Evolutionary conservation across 257 asterid species (phyloP).

Genomic region (Cordia subcordata): DNA sequence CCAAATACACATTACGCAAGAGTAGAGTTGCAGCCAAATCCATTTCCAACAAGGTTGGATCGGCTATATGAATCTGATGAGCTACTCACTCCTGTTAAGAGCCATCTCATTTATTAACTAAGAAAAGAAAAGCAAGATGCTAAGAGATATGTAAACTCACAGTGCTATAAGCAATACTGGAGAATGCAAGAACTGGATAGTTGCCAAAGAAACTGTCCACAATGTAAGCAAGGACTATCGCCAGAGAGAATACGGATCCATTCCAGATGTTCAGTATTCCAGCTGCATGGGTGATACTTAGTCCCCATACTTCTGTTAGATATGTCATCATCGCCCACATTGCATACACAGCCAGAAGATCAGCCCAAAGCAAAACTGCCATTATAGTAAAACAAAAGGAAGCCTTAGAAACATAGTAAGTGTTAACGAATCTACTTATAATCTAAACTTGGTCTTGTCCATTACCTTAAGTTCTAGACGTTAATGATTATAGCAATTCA

Average conservation of each 20-base stretch:
- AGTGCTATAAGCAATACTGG: conserved; percentile 38
- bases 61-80: neutral
- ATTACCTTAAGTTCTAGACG: neutral
- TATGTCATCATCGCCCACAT: conserved; percentile 10
- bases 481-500: neutral
- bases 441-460: neutral
- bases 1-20: neutral
- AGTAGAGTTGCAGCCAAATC: neutral
- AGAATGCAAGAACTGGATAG: conserved; percentile 35
- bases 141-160: conserved; percentile 25
- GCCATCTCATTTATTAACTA: too few relatives aligned
- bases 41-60: too few relatives aligned
- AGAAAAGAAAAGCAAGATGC: too few relatives aligned
- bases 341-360: conserved; percentile 10
- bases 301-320: conserved; percentile 19
- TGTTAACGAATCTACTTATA: neutral
- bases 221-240: conserved; percentile 28
- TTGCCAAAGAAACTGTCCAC: conserved; percentile 30
- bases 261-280: conserved; percentile 26
- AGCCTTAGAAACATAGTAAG: too few relatives aligned
- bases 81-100: too few relatives aligned
- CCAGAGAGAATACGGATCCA: conserved; percentile 37
- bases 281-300: conserved; percentile 24
- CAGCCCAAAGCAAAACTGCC: conserved; percentile 22
- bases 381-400: neutral